Evolutionary conservation across 139 green algal species (phyloP).

Genomic region (Desmodesmus armatus): DNA sequence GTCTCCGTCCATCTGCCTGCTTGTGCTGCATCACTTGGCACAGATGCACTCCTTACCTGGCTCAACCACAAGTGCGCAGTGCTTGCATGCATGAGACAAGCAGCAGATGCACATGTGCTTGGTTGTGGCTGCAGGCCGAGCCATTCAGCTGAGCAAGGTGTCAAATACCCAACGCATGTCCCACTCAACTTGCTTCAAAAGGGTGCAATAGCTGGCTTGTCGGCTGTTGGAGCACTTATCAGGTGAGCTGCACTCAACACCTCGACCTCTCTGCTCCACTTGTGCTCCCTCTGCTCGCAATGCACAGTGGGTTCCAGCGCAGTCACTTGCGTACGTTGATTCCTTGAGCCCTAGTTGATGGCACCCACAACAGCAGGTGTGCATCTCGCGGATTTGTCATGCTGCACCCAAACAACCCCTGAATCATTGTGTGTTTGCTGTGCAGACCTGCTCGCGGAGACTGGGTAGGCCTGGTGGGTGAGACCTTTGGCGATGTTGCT

Average conservation of each 20-base stretch:
- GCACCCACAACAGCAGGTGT: background rate
- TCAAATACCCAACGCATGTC: constrained; percentile 75
- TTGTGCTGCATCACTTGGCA: background rate
- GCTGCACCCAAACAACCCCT: too few species aligned
- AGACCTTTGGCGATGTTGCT: constrained; percentile 74
- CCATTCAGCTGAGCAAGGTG: background rate
- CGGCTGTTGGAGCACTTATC: constrained; percentile 66
- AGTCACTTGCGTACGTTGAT: too few species aligned
- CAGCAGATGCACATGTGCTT: background rate
- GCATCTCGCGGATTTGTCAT: too few species aligned
- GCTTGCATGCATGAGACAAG: too few species aligned
- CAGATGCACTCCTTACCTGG: background rate
- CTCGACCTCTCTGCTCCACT: too few species aligned
- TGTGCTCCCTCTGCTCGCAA: too few species aligned
- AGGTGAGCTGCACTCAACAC: too few species aligned
- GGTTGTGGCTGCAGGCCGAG: background rate
- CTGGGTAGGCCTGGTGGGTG: constrained; percentile 85
- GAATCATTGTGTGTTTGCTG: background rate
- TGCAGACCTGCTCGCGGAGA: constrained; percentile 77
- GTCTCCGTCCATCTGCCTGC: background rate
- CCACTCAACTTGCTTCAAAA: constrained; percentile 75
- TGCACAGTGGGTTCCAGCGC: too few species aligned
- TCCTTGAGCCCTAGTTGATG: too few species aligned
- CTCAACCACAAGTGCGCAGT: too few species aligned
- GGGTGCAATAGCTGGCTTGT: constrained; percentile 68